phyloP scores from a whole-genome alignment of 2,329 filamentous ascomycete genomes.

The Incumbomyces delicatus region DNA sequence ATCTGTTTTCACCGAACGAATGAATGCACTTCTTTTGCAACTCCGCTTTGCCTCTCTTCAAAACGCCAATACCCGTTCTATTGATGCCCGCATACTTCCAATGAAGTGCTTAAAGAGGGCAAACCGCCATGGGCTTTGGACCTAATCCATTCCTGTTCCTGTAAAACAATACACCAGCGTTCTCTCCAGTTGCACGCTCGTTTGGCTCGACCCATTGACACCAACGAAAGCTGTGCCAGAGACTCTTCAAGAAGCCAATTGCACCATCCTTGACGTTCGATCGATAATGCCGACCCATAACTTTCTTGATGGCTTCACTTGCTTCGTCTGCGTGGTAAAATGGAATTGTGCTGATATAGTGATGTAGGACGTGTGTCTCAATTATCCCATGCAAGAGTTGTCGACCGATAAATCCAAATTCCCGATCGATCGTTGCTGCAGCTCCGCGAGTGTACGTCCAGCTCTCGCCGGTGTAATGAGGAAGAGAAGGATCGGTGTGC shows the following conservation, averaged over 20 bases:
- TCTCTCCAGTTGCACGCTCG: slow-evolving; percentile 67
- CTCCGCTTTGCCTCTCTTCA: too few species aligned
- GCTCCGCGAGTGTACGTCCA: slow-evolving; percentile 94
- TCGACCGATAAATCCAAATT: slow-evolving; percentile 92
- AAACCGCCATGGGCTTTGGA: slow-evolving; percentile 34
- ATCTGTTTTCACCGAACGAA: too few species aligned
- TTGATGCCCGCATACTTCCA: too few species aligned
- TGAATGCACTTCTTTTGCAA: too few species aligned
- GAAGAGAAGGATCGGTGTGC: slow-evolving; percentile 88
- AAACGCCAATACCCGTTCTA: too few species aligned
- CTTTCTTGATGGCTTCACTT: slow-evolving; percentile 79
- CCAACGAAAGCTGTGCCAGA: slow-evolving; percentile 72
- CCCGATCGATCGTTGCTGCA: slow-evolving; percentile 90
- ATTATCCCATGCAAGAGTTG: slow-evolving; percentile 89
- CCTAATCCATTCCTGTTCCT: slow-evolving; percentile 87
- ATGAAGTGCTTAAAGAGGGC: neutral
- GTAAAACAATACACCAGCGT: slow-evolving; percentile 84
- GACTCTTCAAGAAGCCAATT: slow-evolving; percentile 69
- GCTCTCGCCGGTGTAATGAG: slow-evolving; percentile 75
- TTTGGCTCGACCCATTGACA: slow-evolving; percentile 98
- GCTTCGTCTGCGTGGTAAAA: slow-evolving; percentile 97
- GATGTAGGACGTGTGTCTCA: slow-evolving; percentile 95
- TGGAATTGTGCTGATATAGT: slow-evolving; percentile 91
- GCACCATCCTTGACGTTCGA: slow-evolving; percentile 67
- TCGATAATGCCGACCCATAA: slow-evolving; percentile 96